phyloP scores from a whole-genome alignment of 2,329 filamentous ascomycete species.

The Fusarium hainanense region DNA sequence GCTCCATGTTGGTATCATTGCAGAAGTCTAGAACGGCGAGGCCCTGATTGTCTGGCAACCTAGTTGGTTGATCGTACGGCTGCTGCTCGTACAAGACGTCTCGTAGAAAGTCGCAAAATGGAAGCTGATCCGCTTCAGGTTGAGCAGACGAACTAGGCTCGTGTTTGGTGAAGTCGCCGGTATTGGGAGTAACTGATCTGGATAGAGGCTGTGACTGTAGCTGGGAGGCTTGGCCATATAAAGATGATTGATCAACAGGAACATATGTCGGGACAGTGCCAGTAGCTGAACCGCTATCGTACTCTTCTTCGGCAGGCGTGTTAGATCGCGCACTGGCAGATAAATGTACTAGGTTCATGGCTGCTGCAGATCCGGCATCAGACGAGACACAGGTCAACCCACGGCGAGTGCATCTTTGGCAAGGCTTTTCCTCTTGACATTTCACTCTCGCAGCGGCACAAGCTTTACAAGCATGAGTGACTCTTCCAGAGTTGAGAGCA shows the following conservation, averaged over 20 bases:
- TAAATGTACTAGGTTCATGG: slow-evolving; percentile 58
- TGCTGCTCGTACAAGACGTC: slow-evolving; percentile 63
- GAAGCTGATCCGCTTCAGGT: slow-evolving; percentile 51
- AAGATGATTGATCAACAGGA: slow-evolving; percentile 25
- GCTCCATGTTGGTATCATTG: slow-evolving; percentile 60
- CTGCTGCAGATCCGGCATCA: slow-evolving; percentile 54
- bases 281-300: slow-evolving; percentile 22
- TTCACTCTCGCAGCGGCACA: slow-evolving; percentile 66
- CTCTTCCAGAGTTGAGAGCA: slow-evolving; percentile 59
- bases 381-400: slow-evolving; percentile 58
- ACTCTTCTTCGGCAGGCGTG: slow-evolving; percentile 37
- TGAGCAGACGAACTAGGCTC: slow-evolving; percentile 23
- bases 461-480: slow-evolving; percentile 63
- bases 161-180: slow-evolving; percentile 34
- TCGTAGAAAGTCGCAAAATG: slow-evolving; percentile 63
- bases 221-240: slow-evolving; percentile 27
- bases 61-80: slow-evolving; percentile 47
- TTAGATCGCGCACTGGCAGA: slow-evolving; percentile 52
- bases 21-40: slow-evolving; percentile 62
- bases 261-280: slow-evolving; percentile 15
- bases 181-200: slow-evolving; percentile 38
- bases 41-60: slow-evolving; percentile 54
- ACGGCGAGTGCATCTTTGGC: slow-evolving; percentile 61
- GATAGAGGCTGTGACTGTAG: slow-evolving; percentile 31
- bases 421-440: slow-evolving; percentile 66